Conservation (phyloP, 2,329 filamentous ascomycete species). For the Pestalotiopsis sp. region DNA sequence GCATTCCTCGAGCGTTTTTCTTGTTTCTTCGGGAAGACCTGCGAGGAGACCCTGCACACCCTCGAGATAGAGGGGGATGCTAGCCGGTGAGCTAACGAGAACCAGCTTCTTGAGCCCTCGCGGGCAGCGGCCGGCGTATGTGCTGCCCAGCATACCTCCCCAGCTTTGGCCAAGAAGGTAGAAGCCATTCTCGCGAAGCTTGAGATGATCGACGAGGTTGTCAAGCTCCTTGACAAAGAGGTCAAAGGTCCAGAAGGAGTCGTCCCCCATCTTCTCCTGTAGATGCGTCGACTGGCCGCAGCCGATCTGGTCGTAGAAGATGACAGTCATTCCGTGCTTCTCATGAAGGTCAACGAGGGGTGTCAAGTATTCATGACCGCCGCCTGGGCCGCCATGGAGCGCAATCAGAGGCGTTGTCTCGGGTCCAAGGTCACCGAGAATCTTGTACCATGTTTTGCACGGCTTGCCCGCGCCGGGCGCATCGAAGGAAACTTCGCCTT, state of each 20-base stretch:
- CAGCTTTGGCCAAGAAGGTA: conserved; percentile 24
- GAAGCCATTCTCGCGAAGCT: conserved; percentile 17
- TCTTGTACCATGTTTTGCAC: conserved; percentile 20
- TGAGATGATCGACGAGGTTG: conserved; percentile 20
- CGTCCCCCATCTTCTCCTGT: conserved; percentile 17
- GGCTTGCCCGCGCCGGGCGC: conserved; percentile 20
- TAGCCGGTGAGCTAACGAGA: not conserved
- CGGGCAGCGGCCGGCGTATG: conserved; percentile 13
- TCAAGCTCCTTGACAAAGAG: conserved; percentile 23
- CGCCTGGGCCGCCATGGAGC: conserved; percentile 23
- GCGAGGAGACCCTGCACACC: not conserved
- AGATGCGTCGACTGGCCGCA: conserved; percentile 23
- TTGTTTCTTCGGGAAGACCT: not conserved
- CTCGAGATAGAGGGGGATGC: not conserved
- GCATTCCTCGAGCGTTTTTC: not conserved
- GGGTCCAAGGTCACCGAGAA: conserved; percentile 20
- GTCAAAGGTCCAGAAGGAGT: conserved; percentile 18
- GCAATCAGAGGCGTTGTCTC: conserved; percentile 13
- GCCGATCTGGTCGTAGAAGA: conserved; percentile 27
- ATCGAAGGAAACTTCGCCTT: conserved; percentile 20
- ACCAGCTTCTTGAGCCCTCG: not conserved
- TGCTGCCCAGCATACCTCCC: conserved; percentile 22
- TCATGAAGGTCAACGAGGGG: conserved; percentile 12
- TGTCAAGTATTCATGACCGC: conserved; percentile 22
- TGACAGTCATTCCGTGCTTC: conserved; percentile 16